These are phyloP conservation scores for Trichoderma asperelloides DNA, from an alignment of 495 filamentous ascomycete genomes.

Conservation along the genomic window DNA sequence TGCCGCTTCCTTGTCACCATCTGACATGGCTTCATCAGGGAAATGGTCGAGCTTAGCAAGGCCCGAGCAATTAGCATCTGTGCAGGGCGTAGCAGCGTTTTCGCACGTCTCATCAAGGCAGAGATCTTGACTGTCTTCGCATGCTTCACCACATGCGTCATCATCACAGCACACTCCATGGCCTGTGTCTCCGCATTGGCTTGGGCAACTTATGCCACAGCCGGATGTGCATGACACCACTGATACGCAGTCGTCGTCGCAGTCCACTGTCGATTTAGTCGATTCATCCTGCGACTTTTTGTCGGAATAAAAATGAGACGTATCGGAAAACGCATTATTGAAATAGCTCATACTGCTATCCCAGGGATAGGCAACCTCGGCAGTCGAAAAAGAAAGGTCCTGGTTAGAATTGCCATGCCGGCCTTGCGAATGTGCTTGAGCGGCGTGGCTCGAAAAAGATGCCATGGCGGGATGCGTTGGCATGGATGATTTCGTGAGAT, in stretches of 20 bases:
- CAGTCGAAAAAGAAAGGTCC: background rate
- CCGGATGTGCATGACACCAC: background rate
- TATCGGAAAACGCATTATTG: background rate
- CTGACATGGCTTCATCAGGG: background rate
- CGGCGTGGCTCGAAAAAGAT: background rate
- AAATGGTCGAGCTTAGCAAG: background rate
- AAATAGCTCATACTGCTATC: background rate
- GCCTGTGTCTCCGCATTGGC: slow-evolving; percentile 11
- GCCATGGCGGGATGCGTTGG: background rate
- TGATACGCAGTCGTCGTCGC: background rate
- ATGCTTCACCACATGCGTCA: background rate
- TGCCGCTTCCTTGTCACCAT: background rate
- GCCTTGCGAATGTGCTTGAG: background rate
- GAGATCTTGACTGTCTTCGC: background rate
- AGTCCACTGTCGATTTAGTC: background rate
- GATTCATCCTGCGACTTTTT: background rate
- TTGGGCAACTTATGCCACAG: slow-evolving; percentile 2
- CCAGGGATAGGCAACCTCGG: background rate
- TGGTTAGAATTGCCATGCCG: background rate
- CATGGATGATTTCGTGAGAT: background rate
- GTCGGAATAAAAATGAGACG: background rate
- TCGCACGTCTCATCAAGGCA: slow-evolving; percentile 5
- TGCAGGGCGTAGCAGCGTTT: slow-evolving; percentile 6
- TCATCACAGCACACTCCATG: slow-evolving; percentile 6
- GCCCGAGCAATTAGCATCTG: background rate